These are phyloP conservation scores for Leccinum variicolor DNA, from an alignment of 768 basidiomycete genomes.

Conservation along the genomic window DNA sequence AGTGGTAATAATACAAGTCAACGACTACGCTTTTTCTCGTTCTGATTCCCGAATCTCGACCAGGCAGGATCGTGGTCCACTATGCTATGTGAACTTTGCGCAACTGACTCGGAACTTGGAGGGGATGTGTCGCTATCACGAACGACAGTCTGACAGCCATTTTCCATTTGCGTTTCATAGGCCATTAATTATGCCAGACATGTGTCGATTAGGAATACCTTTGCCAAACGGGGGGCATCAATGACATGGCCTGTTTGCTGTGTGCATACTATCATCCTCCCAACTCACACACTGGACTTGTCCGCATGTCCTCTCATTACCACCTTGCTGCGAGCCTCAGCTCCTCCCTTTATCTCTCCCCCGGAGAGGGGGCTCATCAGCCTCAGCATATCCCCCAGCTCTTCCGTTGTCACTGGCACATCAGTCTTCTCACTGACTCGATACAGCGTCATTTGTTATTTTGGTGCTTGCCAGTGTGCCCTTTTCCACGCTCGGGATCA, in stretches of 20 bases:
- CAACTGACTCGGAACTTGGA: not conserved
- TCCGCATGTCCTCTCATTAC: constrained; percentile 29
- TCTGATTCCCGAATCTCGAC: constrained; percentile 10
- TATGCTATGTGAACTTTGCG: constrained; percentile 25
- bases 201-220: constrained; percentile 28
- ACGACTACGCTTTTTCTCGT: constrained; percentile 10
- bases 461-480: constrained; percentile 5
- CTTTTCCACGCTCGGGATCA: constrained; percentile 32
- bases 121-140: constrained; percentile 20
- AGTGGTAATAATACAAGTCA: constrained; percentile 29
- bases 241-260: constrained; percentile 10
- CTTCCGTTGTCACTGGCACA: constrained; percentile 3
- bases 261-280: constrained; percentile 21
- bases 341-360: constrained; percentile 31
- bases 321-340: constrained; percentile 23
- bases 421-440: not conserved
- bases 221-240: constrained; percentile 26
- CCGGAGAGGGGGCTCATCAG: not conserved
- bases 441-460: constrained; percentile 8
- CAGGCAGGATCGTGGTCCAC: constrained; percentile 18
- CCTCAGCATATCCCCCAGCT: constrained; percentile 5
- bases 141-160: constrained; percentile 19
- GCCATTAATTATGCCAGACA: constrained; percentile 27
- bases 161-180: constrained; percentile 30
- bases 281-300: constrained; percentile 13